Evolutionary conservation across 345 rosid species (phyloP).

Genomic region (Citrus glauca): DNA sequence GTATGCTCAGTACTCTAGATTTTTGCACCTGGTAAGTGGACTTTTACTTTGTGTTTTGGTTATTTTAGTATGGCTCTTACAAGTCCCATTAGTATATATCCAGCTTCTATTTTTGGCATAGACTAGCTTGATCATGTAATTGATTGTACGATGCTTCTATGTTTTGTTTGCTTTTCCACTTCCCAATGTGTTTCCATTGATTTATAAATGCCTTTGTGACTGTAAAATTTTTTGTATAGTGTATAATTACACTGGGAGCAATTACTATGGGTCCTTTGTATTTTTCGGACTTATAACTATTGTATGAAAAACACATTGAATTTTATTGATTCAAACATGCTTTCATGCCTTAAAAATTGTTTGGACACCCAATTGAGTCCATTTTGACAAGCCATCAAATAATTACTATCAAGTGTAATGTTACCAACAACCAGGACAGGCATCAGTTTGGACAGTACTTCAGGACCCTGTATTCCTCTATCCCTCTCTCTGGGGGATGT

Average conservation of each 20-base stretch:
- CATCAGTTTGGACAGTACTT: background rate
- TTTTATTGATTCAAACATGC: background rate
- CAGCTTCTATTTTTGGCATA: background rate
- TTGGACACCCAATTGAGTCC: background rate
- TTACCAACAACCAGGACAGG: background rate
- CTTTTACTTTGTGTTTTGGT: background rate
- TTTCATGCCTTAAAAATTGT: background rate
- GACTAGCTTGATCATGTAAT: background rate
- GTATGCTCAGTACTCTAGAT: conserved; percentile 86
- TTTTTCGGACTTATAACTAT: background rate
- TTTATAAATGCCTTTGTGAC: background rate
- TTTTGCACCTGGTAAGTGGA: conserved; percentile 64
- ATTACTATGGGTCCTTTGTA: background rate
- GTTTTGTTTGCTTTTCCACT: background rate
- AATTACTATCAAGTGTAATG: background rate
- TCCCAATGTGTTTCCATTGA: background rate
- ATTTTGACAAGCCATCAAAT: background rate
- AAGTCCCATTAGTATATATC: background rate
- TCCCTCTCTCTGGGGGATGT: background rate
- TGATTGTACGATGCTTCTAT: background rate
- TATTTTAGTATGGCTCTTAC: background rate
- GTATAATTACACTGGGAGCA: background rate
- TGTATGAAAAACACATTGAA: background rate
- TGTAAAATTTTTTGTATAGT: background rate
- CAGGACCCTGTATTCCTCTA: background rate